Conservation (phyloP, 805 yeast species). For the Tanozyma kutaoensis region DNA sequence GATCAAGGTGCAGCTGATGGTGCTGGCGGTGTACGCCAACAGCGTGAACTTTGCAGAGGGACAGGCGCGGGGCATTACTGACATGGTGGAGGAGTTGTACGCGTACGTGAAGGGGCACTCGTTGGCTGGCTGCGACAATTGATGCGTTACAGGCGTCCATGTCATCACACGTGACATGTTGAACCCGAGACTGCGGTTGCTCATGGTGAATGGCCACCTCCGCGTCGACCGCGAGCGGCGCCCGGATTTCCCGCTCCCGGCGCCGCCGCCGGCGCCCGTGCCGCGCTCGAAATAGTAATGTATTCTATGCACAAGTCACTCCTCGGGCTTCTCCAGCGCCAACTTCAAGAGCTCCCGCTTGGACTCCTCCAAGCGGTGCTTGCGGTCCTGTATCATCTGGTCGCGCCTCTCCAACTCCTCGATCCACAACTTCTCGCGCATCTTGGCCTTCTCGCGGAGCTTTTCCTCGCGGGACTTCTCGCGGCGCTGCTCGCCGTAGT, state of each 20-base stretch:
- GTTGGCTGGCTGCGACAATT: constrained; percentile 29
- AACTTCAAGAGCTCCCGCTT: constrained; percentile 25
- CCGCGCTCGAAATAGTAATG: too few relatives aligned
- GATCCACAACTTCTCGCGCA: constrained; percentile 80
- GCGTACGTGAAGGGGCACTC: constrained; percentile 31
- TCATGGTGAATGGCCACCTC: constrained; percentile 8
- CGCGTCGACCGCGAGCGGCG: constrained; percentile 4
- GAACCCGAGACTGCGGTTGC: constrained; percentile 6
- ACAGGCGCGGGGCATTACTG: constrained; percentile 37
- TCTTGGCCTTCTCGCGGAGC: constrained; percentile 65
- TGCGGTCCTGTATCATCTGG: constrained; percentile 52
- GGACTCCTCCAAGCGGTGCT: constrained; percentile 52
- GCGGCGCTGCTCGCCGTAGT: constrained; percentile 25
- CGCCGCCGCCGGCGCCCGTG: too few relatives aligned
- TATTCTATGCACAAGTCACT: too few relatives aligned
- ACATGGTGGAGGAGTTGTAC: constrained; percentile 40
- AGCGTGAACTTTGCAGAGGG: constrained; percentile 9
- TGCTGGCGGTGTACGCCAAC: constrained; percentile 49
- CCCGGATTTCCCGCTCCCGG: constrained; percentile 9
- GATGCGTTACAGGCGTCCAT: neutral
- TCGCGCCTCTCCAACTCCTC: constrained; percentile 85
- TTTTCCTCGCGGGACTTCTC: constrained; percentile 44
- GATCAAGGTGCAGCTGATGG: constrained; percentile 60
- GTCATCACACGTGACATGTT: constrained; percentile 2
- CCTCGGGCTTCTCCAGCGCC: constrained; percentile 22